These are phyloP conservation scores for Pseudozyma tsukubaensis DNA, from an alignment of 1,284 basidiomycete species.

Conservation along the genomic window DNA sequence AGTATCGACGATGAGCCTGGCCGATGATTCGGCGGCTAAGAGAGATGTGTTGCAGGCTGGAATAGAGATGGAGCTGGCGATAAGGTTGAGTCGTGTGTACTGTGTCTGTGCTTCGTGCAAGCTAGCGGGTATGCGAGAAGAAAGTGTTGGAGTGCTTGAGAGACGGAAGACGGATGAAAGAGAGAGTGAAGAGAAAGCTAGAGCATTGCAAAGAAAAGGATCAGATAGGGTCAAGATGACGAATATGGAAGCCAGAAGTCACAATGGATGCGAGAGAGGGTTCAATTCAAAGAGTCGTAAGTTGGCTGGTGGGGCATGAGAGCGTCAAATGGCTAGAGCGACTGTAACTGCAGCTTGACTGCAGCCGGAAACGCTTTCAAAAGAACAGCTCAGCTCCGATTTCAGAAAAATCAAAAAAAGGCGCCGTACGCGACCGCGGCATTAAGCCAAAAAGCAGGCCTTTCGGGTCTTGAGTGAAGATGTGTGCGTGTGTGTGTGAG, in stretches of 20 bases:
- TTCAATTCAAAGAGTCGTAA: conserved; percentile 8
- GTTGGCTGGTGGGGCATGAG: neutral
- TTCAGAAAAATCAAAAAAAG: neutral
- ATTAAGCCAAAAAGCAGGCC: neutral
- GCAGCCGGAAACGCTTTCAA: neutral
- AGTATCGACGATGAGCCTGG: conserved; percentile 25
- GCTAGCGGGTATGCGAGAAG: neutral
- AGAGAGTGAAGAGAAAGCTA: neutral
- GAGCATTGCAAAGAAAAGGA: conserved; percentile 3
- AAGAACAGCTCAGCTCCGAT: neutral
- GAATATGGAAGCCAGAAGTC: conserved; percentile 15
- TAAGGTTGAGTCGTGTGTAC: neutral
- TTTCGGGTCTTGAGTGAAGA: too few relatives aligned
- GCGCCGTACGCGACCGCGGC: too few relatives aligned
- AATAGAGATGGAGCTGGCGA: conserved; percentile 1
- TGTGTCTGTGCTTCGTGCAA: neutral
- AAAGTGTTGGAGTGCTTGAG: neutral
- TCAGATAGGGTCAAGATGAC: conserved; percentile 32
- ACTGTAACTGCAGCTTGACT: too few relatives aligned
- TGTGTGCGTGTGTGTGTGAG: too few relatives aligned
- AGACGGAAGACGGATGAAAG: neutral
- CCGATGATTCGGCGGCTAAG: conserved; percentile 14
- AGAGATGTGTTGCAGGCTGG: conserved; percentile 4
- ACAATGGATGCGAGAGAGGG: conserved; percentile 3
- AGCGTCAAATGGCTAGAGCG: neutral